Base-by-base conservation (phyloP, 1,284 basidiomycete species). In the Moesziomyces aphidis region DNA sequence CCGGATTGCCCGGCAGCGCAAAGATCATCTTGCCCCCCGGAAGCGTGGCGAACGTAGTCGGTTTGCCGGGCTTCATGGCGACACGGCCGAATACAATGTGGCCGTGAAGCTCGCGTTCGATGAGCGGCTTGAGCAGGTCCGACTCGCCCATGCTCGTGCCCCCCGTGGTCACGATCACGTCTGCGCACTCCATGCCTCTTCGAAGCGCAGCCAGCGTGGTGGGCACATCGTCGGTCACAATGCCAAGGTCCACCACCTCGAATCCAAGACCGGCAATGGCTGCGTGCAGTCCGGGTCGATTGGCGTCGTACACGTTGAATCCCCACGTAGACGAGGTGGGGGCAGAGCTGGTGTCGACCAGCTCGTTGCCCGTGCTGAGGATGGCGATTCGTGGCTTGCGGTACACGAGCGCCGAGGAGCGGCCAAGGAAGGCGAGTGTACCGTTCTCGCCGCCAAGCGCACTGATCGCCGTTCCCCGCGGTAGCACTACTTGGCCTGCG, bases 101-200 rank as follows among this genome's bases (percentile, higher is more conserved):
- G 0, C 92, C 93, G 15, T 87, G 80, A 52, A 95, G 88, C 34
- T 91, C 87, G 21, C 90, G 89, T 85, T 95, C 94, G 66, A 95
- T 91, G 57, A 94, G 89, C 1, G 94, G 93, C 83, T 95, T 95
- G 50, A 95, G 85, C 28, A 95, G 87, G 83, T 95, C 93, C 1
- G 90, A 90, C 11, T 93, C 89, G 3, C 93, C 93, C 93, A 95
- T 95, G 6, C 91, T 93, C 2, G 93, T 94, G 3, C 93, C 93
- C 13, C 94, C 93, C 0, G 93, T 95, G 0, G 92, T 92, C 11
- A 95, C 85, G 10, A 95, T 83, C 3, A 95, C 85, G 79, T 95
- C 93, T 0, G 92, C 90, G 22, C 85, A 80, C 28, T 87, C 85
- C 5, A 93, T 86, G 0, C 90, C 93, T 24, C 84, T 85, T 52